Evolutionary conservation across 108 stramenopile species (phyloP).

Genomic region (Skeletonema menzelii): DNA sequence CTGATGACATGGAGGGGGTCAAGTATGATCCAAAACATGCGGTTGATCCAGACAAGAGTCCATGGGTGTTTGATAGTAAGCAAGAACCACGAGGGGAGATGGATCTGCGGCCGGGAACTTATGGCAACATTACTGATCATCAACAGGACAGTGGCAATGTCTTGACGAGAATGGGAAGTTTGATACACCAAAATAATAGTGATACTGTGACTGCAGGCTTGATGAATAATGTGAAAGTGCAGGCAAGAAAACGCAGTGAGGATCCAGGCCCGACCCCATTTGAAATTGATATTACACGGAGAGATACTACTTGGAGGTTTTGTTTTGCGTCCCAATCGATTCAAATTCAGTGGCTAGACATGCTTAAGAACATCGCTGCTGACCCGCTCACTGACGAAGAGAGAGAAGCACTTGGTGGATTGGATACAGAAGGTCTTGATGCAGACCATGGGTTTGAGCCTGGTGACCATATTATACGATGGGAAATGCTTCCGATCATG

Average conservation of each 20-base stretch:
- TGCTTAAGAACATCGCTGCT: constrained; percentile 19
- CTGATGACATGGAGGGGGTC: constrained; percentile 10
- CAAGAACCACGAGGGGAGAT: constrained; percentile 42
- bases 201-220: not conserved
- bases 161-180: constrained; percentile 6
- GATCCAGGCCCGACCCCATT: constrained; percentile 47
- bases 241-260: constrained; percentile 18
- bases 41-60: constrained; percentile 15
- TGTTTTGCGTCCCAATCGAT: constrained; percentile 45
- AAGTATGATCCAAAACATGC: constrained; percentile 17
- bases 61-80: constrained; percentile 23
- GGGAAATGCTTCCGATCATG: constrained; percentile 56
- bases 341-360: constrained; percentile 33
- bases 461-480: constrained; percentile 60
- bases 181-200: constrained; percentile 12
- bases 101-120: constrained; percentile 6
- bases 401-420: not conserved
- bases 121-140: not conserved
- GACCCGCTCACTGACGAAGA: constrained; percentile 7
- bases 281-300: constrained; percentile 41
- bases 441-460: constrained; percentile 51
- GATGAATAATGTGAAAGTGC: constrained; percentile 9
- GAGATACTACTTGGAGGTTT: constrained; percentile 54
- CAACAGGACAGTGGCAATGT: not conserved
- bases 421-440: constrained; percentile 22